phyloP scores from a whole-genome alignment of 2,329 filamentous ascomycete species.

The Ophiostoma sp. region DNA sequence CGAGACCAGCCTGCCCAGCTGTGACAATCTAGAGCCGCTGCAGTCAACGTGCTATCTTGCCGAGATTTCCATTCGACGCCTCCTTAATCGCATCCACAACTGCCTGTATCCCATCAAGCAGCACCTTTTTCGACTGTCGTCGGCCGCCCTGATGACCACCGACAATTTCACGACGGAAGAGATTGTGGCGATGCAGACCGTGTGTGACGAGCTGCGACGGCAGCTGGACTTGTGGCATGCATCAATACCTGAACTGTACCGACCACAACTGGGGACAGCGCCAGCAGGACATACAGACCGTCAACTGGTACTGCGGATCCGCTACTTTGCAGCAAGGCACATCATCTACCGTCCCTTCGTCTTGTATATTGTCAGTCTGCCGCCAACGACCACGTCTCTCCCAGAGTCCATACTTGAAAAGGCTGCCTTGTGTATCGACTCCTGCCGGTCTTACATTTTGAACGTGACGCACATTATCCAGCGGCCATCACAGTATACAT shows the following conservation, averaged over 20 bases:
- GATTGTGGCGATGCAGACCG: constrained; percentile 34
- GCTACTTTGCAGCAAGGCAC: constrained; percentile 39
- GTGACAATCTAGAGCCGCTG: constrained; percentile 31
- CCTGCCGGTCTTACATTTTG: constrained; percentile 37
- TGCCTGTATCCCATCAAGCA: constrained; percentile 37
- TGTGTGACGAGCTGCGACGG: constrained; percentile 37
- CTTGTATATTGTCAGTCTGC: constrained; percentile 35
- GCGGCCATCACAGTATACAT: constrained; percentile 38
- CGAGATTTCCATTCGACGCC: constrained; percentile 38
- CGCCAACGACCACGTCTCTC: constrained; percentile 19
- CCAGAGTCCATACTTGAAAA: constrained; percentile 35
- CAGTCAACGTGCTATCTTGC: constrained; percentile 37
- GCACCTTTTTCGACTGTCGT: constrained; percentile 33
- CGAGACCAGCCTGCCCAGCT: constrained; percentile 36
- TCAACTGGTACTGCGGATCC: constrained; percentile 35
- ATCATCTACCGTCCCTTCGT: constrained; percentile 40
- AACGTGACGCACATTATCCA: constrained; percentile 35
- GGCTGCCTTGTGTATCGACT: constrained; percentile 37
- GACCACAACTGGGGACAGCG: constrained; percentile 33
- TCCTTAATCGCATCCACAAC: constrained; percentile 40
- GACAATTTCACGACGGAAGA: constrained; percentile 36
- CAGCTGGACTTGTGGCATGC: constrained; percentile 38
- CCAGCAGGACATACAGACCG: constrained; percentile 31
- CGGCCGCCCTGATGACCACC: constrained; percentile 32
- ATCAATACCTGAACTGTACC: constrained; percentile 37